Percentiles rank a stretch among this genome's conserved stretches.
These are phyloP conservation scores for Alternaria longipes DNA, from an alignment of 2,329 filamentous ascomycete genomes.

Conservation along the genomic window DNA sequence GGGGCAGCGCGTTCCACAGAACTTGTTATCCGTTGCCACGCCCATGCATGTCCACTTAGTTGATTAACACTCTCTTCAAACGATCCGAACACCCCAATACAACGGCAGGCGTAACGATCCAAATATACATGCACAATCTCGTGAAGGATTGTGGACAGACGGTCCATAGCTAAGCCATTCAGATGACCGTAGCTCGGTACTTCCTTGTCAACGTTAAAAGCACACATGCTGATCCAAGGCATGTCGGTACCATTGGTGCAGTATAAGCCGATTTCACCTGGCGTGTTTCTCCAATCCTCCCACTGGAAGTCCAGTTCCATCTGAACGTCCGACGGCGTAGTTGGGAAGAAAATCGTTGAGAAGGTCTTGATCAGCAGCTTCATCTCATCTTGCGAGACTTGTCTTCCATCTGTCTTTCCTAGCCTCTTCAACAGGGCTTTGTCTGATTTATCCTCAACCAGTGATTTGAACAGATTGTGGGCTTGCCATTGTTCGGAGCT, in stretches of 20 bases:
- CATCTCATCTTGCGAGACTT: not conserved
- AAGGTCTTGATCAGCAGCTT: not conserved
- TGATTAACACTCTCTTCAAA: not conserved
- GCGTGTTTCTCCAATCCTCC: not conserved
- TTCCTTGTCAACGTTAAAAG: not conserved
- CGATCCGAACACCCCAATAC: not conserved
- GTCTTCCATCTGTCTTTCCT: accelerated
- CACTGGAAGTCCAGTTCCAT: not conserved
- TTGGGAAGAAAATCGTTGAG: not conserved
- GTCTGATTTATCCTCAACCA: not conserved
- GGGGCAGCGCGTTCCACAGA: not conserved
- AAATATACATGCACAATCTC: not conserved
- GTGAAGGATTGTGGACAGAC: not conserved
- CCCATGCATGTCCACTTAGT: not conserved
- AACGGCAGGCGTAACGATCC: not conserved
- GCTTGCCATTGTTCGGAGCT: not conserved
- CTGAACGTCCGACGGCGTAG: not conserved
- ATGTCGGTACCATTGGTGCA: not conserved
- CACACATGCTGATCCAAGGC: not conserved
- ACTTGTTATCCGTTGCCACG: not conserved
- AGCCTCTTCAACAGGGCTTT: not conserved
- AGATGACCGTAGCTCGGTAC: not conserved
- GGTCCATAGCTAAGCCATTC: not conserved
- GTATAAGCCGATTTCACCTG: not conserved
- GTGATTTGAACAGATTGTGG: accelerated